Evolutionary conservation across 176 grass and related monocot species (phyloP), one percentile per base, ranked within the genome.

Genomic region (Oryza longistaminata): DNA sequence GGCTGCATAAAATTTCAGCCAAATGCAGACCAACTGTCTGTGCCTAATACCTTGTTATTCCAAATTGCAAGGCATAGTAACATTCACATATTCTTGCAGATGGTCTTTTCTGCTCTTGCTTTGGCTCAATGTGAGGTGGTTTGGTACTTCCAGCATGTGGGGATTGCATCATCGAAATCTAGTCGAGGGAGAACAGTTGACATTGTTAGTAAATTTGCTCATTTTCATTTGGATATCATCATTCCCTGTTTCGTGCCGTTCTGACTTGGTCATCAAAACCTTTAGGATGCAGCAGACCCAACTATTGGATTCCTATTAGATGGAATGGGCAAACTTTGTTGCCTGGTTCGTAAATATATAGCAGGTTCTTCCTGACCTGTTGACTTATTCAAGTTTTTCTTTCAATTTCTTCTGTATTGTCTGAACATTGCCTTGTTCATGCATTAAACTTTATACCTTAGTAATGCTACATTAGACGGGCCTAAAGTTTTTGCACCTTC

Each of bases 41-140:
- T 74, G 43, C 10, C 22, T 70, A 68, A 69, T 9, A 48, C 79
- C 61, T 74, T 67, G 65, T 76, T 52, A 81, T 64, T 68, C 21
- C 7, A 50, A 81, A 65, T 64, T 60, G 33, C 66, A 27, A 66
- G 64, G 13, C 48, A 33, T 43, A 64, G 13, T 70, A 72, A 43
- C 45, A 74, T 52, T 17, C 42, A 0, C 64, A 53, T 71, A 78
- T 85, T 90, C 69, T 55, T 83, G 82, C 87, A 98, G 96, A 98
- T 98, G 96, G 93, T 95, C 68, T 98, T 95, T 87, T 98, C 96
- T 88, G 96, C 96, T 78, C 89, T 98, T 88, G 91, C 96, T 89
- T 85, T 98, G 82, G 91, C 91, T 81, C 91, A 98, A 49, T 93
- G 82, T 60, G 96, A 98, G 83, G 90, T 95, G 81, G 82, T 98